Evolutionary conservation across 176 grass and related monocot genomes (phyloP), one percentile per base, ranked within the genome.

Genomic region (Raddia guianensis): DNA sequence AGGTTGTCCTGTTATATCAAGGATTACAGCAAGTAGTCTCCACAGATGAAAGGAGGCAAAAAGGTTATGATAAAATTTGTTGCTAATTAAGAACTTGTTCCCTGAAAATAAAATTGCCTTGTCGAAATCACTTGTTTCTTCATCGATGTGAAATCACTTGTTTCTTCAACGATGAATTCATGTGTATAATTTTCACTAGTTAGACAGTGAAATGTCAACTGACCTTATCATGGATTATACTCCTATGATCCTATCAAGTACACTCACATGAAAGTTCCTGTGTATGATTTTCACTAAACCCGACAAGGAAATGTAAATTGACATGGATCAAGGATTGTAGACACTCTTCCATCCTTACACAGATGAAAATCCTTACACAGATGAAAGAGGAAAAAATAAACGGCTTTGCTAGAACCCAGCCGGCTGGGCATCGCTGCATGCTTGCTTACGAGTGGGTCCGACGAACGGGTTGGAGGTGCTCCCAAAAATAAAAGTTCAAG

Each of bases 1-100:
- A 47, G 32, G 15, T 60, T 44, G 79, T 51, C n/a, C 88, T 72
- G 81, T 27, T 27, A 27, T 34, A 75, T 75, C 66, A 66, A 76
- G 48, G 68, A 73, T 76, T 66, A 14, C 21, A 86, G 74, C 45
- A 58, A 71, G 27, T 51, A 57, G 53, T 40, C 37, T 64, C 27
- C 20, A 53, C 52, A 63, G 66, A 48, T 33, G 55, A 47, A 53
- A 55, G 44, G 16, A 61, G 48, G 63, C 55, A 60, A 49, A 72
- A 72, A 43, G 85, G 10, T 88, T 84, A 75, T 86, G 62, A 80
- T 83, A 10, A 55, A 80, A 80, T 35, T 37, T 56, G 20, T 75
- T 40, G 70, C 71, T 66, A 53, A 72, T 79, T 55, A 10, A 32
- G 3, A 35, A 37, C 27, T 35, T 12, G 44, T 81, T 59, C 42